Evolutionary conservation across 2,329 filamentous ascomycete genomes (phyloP).

Genomic region (Cordyceps farinosa): DNA sequence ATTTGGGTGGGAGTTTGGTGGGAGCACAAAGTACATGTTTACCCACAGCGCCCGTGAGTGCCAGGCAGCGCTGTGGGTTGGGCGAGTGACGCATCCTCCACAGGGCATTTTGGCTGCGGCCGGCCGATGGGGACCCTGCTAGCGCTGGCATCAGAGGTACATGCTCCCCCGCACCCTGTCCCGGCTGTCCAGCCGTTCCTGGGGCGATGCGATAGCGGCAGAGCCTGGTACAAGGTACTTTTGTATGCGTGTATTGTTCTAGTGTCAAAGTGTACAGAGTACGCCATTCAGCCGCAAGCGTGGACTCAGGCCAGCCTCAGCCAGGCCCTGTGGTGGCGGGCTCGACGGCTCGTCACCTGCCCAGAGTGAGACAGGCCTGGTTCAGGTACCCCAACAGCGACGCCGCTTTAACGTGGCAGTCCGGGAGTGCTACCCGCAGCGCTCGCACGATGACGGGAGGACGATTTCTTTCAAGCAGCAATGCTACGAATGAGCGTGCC

Average conservation of each 20-base stretch:
- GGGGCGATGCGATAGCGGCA: constrained; percentile 14
- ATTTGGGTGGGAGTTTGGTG: neutral
- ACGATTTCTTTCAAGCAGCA: neutral
- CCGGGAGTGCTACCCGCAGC: constrained; percentile 8
- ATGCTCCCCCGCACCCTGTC: constrained; percentile 13
- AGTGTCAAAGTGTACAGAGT: neutral
- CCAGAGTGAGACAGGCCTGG: constrained; percentile 9
- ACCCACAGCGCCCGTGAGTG: neutral
- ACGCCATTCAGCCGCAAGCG: constrained; percentile 6
- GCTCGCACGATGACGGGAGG: neutral
- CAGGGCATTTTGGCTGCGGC: neutral
- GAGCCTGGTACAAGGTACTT: neutral
- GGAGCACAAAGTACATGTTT: neutral
- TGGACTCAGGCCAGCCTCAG: neutral
- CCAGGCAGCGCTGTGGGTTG: constrained; percentile 12
- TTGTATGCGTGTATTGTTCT: neutral
- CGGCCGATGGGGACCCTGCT: neutral
- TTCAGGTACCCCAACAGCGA: constrained; percentile 1
- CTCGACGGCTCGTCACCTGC: constrained; percentile 1
- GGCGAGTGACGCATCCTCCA: constrained; percentile 18
- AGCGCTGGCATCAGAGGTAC: neutral
- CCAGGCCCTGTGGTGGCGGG: neutral
- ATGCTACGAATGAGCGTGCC: neutral
- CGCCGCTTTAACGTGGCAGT: neutral
- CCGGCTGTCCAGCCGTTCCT: constrained; percentile 14